Percentiles rank a stretch among this genome's conserved stretches.
phyloP scores from a whole-genome alignment of 2,329 filamentous ascomycete genomes.

The Purpureocillium takamizusanense region DNA sequence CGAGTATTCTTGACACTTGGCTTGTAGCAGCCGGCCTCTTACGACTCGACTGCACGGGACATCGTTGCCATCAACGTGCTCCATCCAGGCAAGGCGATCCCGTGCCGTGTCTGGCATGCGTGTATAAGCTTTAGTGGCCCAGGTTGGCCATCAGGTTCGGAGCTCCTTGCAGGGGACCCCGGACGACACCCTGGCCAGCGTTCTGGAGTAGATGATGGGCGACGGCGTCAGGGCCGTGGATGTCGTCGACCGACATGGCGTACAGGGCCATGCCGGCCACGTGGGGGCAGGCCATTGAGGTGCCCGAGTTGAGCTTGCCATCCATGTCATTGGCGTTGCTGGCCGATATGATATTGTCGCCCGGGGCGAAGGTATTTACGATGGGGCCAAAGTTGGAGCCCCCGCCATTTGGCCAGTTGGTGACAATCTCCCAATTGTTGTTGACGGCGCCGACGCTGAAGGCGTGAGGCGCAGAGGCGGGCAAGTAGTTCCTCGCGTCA shows the following conservation, averaged over 20 bases:
- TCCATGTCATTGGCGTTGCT: constrained; percentile 33
- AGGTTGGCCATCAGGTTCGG: too few species aligned
- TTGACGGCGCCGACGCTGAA: constrained; percentile 45
- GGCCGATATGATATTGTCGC: constrained; percentile 33
- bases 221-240: constrained; percentile 30
- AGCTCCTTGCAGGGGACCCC: too few species aligned
- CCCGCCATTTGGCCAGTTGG: constrained; percentile 8
- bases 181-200: too few species aligned
- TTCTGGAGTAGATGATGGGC: constrained; percentile 22
- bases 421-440: constrained; percentile 14
- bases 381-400: constrained; percentile 41
- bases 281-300: constrained; percentile 54
- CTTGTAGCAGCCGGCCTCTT: too few species aligned
- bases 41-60: too few species aligned
- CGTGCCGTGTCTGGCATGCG: too few species aligned
- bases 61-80: too few species aligned
- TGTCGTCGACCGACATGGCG: constrained; percentile 33
- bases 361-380: constrained; percentile 44
- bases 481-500: constrained; percentile 23
- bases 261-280: constrained; percentile 49
- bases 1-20: too few species aligned
- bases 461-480: constrained; percentile 36
- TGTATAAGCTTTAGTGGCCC: too few species aligned
- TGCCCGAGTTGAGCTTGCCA: constrained; percentile 42
- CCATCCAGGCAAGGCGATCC: too few species aligned